phyloP scores from a whole-genome alignment of 202 grass and related monocot genomes.

The Panicum hallii region DNA sequence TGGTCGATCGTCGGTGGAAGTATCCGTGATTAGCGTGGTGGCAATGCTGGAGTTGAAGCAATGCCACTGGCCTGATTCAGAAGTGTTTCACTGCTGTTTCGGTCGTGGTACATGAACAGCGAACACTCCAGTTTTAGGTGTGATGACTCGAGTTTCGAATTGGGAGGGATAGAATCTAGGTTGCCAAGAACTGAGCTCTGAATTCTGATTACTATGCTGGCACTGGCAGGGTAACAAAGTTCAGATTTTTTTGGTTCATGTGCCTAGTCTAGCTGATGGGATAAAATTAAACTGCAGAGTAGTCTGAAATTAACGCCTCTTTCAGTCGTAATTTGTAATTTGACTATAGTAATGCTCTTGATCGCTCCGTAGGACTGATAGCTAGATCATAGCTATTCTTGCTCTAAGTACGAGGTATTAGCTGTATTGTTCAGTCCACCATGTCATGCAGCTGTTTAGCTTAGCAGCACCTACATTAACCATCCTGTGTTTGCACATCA shows the following conservation, averaged over 20 bases:
- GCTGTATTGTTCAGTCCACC: background rate
- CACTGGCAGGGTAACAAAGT: background rate
- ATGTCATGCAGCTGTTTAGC: slow-evolving; percentile 18
- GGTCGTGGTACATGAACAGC: slow-evolving; percentile 12
- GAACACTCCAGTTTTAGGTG: background rate
- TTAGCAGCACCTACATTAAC: background rate
- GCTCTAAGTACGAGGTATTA: background rate
- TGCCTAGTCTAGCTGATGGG: background rate
- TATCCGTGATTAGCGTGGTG: slow-evolving; percentile 11
- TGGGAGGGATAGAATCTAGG: background rate
- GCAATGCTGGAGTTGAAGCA: slow-evolving; percentile 1
- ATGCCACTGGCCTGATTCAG: slow-evolving; percentile 31
- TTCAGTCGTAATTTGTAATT: slow-evolving; percentile 10
- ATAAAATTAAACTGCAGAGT: background rate
- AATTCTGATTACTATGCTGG: background rate
- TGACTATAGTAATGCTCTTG: background rate
- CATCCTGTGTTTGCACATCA: background rate
- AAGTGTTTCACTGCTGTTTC: background rate
- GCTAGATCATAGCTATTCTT: slow-evolving; percentile 6
- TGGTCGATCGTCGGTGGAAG: slow-evolving; percentile 17
- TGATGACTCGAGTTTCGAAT: slow-evolving; percentile 24
- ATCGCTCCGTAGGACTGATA: background rate
- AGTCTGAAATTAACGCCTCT: background rate
- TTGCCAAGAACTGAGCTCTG: slow-evolving; percentile 2
- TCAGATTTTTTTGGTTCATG: background rate